A percentile compares a stretch with the other conserved stretches of the same genome.
Conservation (phyloP, 75 land plant species). For the Isoetes taiwanensis region DNA sequence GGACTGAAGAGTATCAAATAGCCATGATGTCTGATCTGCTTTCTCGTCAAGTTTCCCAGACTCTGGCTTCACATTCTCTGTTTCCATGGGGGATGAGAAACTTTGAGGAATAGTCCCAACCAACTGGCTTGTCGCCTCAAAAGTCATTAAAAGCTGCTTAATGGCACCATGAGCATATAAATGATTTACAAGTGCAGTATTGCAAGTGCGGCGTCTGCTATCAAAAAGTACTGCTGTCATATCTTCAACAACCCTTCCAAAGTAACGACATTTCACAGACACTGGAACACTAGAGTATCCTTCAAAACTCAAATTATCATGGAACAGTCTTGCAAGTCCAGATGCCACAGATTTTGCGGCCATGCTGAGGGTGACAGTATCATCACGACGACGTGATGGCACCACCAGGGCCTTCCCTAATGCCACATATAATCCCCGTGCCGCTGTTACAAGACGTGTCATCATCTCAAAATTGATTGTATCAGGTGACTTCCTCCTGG, state of each 20-base stretch:
- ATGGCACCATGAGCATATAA: slow-evolving; percentile 78
- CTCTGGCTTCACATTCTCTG: slow-evolving; percentile 36
- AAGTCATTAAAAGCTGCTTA: slow-evolving; percentile 65
- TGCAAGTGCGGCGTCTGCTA: slow-evolving; percentile 50
- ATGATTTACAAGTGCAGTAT: slow-evolving; percentile 59
- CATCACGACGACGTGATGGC: slow-evolving; percentile 77
- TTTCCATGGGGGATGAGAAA: slow-evolving; percentile 39
- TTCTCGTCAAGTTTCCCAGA: slow-evolving; percentile 23
- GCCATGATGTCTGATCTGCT: slow-evolving; percentile 40
- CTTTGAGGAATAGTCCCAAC: slow-evolving; percentile 50
- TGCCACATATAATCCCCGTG: slow-evolving; percentile 56
- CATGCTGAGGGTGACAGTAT: slow-evolving; percentile 38
- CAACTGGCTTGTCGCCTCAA: slow-evolving; percentile 87
- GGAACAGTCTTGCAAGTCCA: slow-evolving; percentile 53
- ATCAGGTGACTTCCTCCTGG: slow-evolving; percentile 67
- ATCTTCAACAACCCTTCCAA: slow-evolving; percentile 92
- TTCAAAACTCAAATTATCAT: slow-evolving; percentile 47
- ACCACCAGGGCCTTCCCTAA: slow-evolving; percentile 63
- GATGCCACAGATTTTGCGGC: slow-evolving; percentile 54
- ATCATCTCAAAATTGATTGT: slow-evolving; percentile 42
- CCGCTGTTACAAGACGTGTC: slow-evolving; percentile 39
- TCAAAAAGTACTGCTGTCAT: slow-evolving; percentile 60
- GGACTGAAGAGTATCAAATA: slow-evolving; percentile 60
- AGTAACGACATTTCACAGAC: slow-evolving; percentile 79
- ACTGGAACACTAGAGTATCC: slow-evolving; percentile 46